phyloP scores from a whole-genome alignment of 1,139 yeast species.

The Casaregolazyma suthepensis region DNA sequence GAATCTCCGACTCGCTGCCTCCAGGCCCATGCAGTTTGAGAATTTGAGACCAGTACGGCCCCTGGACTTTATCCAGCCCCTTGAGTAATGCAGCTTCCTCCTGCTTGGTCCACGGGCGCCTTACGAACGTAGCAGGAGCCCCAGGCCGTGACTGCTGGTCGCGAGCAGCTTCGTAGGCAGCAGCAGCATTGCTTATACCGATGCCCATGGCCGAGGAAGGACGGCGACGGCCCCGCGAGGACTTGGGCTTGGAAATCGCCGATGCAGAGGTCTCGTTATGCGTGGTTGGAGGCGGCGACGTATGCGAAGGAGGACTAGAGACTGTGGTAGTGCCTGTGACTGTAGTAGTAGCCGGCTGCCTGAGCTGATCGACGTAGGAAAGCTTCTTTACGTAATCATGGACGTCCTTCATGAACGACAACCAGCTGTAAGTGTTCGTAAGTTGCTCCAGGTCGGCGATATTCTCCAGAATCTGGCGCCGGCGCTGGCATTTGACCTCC shows the following conservation, averaged over 20 bases:
- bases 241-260: neutral
- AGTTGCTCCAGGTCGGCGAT: constrained; percentile 43
- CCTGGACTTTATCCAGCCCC: constrained; percentile 68
- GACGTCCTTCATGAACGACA: constrained; percentile 62
- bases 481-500: constrained; percentile 57
- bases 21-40: constrained; percentile 88
- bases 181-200: constrained; percentile 18
- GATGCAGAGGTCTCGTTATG: neutral
- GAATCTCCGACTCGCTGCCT: constrained; percentile 73
- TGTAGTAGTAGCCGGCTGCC: neutral
- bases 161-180: constrained; percentile 24
- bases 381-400: constrained; percentile 58
- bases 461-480: constrained; percentile 57
- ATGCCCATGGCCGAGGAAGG: neutral
- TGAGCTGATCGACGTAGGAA: neutral
- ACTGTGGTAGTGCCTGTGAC: neutral
- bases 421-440: constrained; percentile 65
- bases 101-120: constrained; percentile 74
- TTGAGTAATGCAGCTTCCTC: constrained; percentile 82
- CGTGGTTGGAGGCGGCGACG: neutral
- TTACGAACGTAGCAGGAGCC: constrained; percentile 2
- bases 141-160: constrained; percentile 10
- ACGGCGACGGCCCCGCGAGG: neutral
- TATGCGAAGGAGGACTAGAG: neutral
- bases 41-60: constrained; percentile 92